phyloP scores from a whole-genome alignment of 2,329 filamentous ascomycete genomes.

The Diaporthe sp. region DNA sequence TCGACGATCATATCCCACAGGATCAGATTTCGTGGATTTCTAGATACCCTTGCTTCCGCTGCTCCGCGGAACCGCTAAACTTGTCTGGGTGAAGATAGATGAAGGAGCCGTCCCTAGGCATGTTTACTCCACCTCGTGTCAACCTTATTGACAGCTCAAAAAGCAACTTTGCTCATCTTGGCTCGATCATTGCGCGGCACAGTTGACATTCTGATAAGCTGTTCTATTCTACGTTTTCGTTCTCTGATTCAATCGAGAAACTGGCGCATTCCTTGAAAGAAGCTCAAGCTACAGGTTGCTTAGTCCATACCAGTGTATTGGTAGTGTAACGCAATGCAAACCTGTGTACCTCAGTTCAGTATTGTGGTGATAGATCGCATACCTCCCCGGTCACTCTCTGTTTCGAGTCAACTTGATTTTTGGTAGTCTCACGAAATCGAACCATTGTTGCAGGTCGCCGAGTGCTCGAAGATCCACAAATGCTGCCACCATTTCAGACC shows the following conservation, averaged over 20 bases:
- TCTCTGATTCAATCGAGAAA: not conserved
- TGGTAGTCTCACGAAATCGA: not conserved
- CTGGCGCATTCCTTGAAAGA: not conserved
- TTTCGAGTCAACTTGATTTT: not conserved
- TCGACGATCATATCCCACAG: not conserved
- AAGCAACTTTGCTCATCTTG: not conserved
- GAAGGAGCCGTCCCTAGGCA: not conserved
- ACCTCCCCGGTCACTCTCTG: not conserved
- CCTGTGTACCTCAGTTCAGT: not conserved
- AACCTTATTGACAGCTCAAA: not conserved
- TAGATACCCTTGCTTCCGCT: not conserved
- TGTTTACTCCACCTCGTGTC: not conserved
- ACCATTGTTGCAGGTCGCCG: not conserved
- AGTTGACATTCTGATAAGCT: not conserved
- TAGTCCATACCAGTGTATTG: not conserved
- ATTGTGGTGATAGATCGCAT: not conserved
- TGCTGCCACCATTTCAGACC: not conserved
- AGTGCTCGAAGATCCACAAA: not conserved
- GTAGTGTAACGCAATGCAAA: not conserved
- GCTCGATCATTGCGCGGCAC: not conserved
- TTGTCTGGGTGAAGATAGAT: not conserved
- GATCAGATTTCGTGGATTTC: not conserved
- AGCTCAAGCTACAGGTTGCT: not conserved
- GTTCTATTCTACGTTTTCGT: not conserved
- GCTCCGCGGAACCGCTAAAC: slow-evolving; percentile 4